phyloP scores from a whole-genome alignment of 208 protist genomes.

The Trypanosoma lewisi region DNA sequence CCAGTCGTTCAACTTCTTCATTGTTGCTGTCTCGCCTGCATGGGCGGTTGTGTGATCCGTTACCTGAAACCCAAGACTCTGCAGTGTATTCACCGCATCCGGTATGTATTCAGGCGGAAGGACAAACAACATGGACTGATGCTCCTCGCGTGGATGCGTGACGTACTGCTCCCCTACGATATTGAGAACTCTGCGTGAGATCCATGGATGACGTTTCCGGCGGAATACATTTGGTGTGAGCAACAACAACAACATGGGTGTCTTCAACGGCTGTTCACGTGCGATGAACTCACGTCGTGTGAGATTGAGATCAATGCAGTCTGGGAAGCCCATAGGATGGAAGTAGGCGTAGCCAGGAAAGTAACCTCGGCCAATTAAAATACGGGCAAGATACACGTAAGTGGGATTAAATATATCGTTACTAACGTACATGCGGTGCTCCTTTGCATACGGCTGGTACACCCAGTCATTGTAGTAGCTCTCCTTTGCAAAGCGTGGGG shows the following conservation, averaged over 20 bases:
- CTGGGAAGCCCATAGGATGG: constrained; percentile 79
- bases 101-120: constrained; percentile 66
- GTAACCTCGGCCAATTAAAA: constrained; percentile 44
- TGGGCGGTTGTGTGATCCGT: constrained; percentile 51
- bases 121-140: constrained; percentile 76
- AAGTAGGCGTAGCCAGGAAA: constrained; percentile 84
- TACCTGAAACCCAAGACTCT: constrained; percentile 69
- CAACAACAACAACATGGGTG: constrained; percentile 53
- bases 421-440: constrained; percentile 81
- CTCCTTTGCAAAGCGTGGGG: constrained; percentile 67
- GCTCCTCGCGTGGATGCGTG: constrained; percentile 66
- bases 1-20: constrained; percentile 56
- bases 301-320: constrained; percentile 77
- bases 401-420: constrained; percentile 87
- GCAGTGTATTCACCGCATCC: constrained; percentile 65
- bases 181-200: constrained; percentile 45
- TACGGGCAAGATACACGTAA: constrained; percentile 71
- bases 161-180: constrained; percentile 81
- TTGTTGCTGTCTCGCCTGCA: constrained; percentile 45
- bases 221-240: constrained; percentile 64
- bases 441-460: constrained; percentile 87
- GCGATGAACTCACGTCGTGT: constrained; percentile 71
- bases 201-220: constrained; percentile 66
- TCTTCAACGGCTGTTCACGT: constrained; percentile 79
- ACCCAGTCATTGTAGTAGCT: constrained; percentile 79